A percentile compares a stretch with the other conserved stretches of the same genome.
Evolutionary conservation across 805 yeast species (phyloP).

Genomic region (Nakazawaea molendinolei): DNA sequence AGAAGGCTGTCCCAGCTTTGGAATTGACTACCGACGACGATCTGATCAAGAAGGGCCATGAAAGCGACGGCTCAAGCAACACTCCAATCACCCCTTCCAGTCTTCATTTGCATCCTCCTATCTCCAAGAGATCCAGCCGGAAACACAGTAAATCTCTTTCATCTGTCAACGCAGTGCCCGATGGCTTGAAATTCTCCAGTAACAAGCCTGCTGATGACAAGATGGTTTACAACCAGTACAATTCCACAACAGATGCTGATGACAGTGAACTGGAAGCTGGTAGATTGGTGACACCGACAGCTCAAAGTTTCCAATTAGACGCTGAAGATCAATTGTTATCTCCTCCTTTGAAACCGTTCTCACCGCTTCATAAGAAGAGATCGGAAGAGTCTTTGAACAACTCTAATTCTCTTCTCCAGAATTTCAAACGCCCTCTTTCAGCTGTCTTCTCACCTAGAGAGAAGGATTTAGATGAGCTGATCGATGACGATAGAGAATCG

Average conservation of each 20-base stretch:
- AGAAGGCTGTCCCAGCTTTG: slow-evolving; percentile 1
- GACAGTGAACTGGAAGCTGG: slow-evolving; percentile 7
- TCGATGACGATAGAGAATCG: slow-evolving; percentile 19
- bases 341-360: slow-evolving; percentile 6
- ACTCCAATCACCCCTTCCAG: slow-evolving; percentile 8
- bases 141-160: slow-evolving; percentile 37
- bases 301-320: neutral
- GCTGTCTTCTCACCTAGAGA: slow-evolving; percentile 8
- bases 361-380: slow-evolving; percentile 5
- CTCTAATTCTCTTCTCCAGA: slow-evolving; percentile 6
- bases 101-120: slow-evolving; percentile 5
- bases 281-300: neutral
- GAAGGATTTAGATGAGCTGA: slow-evolving; percentile 1
- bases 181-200: slow-evolving; percentile 28
- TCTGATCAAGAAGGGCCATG: neutral
- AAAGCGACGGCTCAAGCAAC: slow-evolving; percentile 2
- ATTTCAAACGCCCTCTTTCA: slow-evolving; percentile 10
- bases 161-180: slow-evolving; percentile 37
- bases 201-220: slow-evolving; percentile 21
- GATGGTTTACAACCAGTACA: slow-evolving; percentile 3
- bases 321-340: slow-evolving; percentile 1
- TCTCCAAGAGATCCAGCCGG: slow-evolving; percentile 13
- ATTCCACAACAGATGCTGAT: slow-evolving; percentile 8
- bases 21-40: slow-evolving; percentile 3
- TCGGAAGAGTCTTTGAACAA: slow-evolving; percentile 6